Conservation (phyloP, 176 grass and related monocot genomes). For the Poa pratensis region DNA sequence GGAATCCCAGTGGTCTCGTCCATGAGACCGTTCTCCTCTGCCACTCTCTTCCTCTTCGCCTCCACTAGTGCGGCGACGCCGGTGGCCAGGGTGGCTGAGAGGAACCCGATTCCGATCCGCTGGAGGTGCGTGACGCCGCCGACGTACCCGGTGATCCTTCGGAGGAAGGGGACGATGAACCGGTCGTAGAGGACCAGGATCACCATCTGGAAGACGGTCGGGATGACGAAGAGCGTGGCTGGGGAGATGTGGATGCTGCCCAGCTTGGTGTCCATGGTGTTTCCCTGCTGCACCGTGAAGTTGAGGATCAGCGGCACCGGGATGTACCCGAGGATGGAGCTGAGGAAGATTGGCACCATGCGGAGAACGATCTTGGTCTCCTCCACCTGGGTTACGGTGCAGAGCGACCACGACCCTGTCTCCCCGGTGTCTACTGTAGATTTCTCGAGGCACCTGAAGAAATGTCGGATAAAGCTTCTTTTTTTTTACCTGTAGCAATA, state of each 20-base stretch:
- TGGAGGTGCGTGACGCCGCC: slow-evolving; percentile 79
- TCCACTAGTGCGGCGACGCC: slow-evolving; percentile 68
- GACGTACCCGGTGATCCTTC: slow-evolving; percentile 59
- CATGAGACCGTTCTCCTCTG: slow-evolving; percentile 34
- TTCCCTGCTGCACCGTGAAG: slow-evolving; percentile 84
- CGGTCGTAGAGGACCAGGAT: slow-evolving; percentile 77
- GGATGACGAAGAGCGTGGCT: slow-evolving; percentile 73
- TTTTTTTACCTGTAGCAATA: background rate
- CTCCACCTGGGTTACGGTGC: slow-evolving; percentile 73
- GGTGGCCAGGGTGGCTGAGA: slow-evolving; percentile 51
- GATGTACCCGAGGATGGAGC: slow-evolving; percentile 57
- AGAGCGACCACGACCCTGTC: slow-evolving; percentile 58
- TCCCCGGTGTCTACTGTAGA: slow-evolving; percentile 46
- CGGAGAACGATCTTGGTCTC: slow-evolving; percentile 80
- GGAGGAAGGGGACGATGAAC: slow-evolving; percentile 57
- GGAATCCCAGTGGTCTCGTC: slow-evolving; percentile 45
- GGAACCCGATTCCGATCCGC: slow-evolving; percentile 70
- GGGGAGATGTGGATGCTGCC: slow-evolving; percentile 66
- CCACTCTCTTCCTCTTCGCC: slow-evolving; percentile 47
- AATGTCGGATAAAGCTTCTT: background rate
- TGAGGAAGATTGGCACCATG: slow-evolving; percentile 85
- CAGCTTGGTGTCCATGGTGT: slow-evolving; percentile 76
- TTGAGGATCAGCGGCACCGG: slow-evolving; percentile 64
- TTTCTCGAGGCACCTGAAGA: slow-evolving; percentile 71
- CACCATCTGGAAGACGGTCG: slow-evolving; percentile 68